phyloP scores from a whole-genome alignment of 495 filamentous ascomycete genomes.

The Margaritispora aquatica region DNA sequence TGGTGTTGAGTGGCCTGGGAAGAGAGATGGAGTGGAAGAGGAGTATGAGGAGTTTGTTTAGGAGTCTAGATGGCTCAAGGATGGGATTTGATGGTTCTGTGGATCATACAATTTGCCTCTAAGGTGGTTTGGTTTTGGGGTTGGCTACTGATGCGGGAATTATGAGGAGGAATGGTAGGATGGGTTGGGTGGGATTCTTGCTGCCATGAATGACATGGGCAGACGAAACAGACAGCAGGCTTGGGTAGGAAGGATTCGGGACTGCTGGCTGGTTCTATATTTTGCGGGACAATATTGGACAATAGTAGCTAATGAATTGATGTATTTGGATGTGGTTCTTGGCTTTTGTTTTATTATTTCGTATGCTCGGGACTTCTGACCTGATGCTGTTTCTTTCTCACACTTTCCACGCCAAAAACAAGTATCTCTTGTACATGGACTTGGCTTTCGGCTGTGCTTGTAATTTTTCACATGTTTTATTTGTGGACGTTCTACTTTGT shows the following conservation, averaged over 20 bases:
- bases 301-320: neutral
- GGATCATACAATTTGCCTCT: neutral
- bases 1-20: neutral
- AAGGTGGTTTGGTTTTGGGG: neutral
- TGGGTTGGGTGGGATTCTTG: neutral
- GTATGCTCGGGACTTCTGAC: no score
- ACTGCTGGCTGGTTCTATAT: neutral
- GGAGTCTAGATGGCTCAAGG: neutral
- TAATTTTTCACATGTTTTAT: no score
- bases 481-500: no score
- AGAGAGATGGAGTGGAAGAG: slow-evolving; percentile 3
- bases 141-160: no score
- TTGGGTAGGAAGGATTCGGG: neutral
- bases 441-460: no score
- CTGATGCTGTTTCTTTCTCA: no score
- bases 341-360: neutral
- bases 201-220: neutral
- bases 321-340: neutral
- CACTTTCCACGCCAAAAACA: no score
- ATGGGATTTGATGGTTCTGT: neutral
- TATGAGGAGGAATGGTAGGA: neutral
- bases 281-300: neutral
- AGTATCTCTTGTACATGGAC: no score
- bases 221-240: neutral
- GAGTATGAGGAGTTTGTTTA: slow-evolving; percentile 7